These are phyloP conservation scores for Oryza australiensis DNA, from an alignment of 176 grass and related monocot species.

Conservation along the genomic window DNA sequence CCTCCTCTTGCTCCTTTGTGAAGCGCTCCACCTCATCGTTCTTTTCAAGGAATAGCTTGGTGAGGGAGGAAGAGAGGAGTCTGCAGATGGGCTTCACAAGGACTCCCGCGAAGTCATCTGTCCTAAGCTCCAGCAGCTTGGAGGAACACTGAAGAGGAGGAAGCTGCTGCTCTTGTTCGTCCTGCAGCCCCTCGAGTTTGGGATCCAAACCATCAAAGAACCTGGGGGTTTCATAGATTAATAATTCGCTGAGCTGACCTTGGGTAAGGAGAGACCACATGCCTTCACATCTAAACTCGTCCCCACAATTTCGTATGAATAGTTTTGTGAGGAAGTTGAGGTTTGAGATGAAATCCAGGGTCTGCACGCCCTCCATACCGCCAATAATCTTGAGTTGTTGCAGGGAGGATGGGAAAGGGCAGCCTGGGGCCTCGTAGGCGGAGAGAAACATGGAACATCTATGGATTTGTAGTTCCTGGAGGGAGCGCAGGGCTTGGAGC, in stretches of 20 bases:
- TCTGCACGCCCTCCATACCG: background rate
- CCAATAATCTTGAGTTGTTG: fast-evolving
- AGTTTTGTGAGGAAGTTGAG: background rate
- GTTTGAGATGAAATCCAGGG: background rate
- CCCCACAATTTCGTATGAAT: background rate
- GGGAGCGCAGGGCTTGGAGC: background rate
- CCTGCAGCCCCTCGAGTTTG: background rate
- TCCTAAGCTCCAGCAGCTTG: background rate
- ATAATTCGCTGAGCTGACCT: background rate
- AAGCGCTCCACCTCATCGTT: background rate
- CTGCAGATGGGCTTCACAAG: background rate
- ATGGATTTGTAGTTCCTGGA: background rate
- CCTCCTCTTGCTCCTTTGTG: conserved; percentile 3
- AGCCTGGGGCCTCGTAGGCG: background rate
- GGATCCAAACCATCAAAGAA: background rate
- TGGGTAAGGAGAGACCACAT: background rate
- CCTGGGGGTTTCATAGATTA: fast-evolving
- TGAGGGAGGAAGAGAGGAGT: conserved; percentile 23
- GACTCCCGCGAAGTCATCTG: background rate
- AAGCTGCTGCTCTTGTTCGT: background rate
- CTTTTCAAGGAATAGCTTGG: fast-evolving
- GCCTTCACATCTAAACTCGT: background rate
- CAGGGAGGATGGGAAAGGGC: background rate
- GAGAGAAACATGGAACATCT: background rate
- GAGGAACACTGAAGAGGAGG: background rate